Percentiles rank a stretch among this genome's conserved stretches.
phyloP scores from a whole-genome alignment of 768 basidiomycete species.

The Tricholomella constricta region DNA sequence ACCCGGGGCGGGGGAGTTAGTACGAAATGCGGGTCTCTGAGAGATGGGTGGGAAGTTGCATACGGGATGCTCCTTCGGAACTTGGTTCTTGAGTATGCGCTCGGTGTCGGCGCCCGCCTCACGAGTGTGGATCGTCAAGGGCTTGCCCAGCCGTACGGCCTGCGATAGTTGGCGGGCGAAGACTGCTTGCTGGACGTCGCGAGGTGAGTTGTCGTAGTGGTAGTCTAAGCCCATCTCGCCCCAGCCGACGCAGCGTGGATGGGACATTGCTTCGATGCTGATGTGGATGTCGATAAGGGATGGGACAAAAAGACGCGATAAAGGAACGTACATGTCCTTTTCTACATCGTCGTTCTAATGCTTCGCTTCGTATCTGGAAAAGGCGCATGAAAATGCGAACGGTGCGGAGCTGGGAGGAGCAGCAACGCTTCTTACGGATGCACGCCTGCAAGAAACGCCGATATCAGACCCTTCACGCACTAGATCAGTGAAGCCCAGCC shows the following conservation, averaged over 20 bases:
- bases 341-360: conserved; percentile 70
- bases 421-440: conserved; percentile 66
- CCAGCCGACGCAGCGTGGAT: conserved; percentile 85
- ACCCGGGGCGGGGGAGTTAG: background rate
- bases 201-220: conserved; percentile 79
- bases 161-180: conserved; percentile 68
- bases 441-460: conserved; percentile 63
- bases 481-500: conserved; percentile 88
- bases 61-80: conserved; percentile 72
- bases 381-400: background rate
- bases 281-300: background rate
- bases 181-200: conserved; percentile 64
- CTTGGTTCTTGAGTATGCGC: conserved; percentile 69
- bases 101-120: conserved; percentile 86
- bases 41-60: conserved; percentile 9
- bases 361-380: conserved; percentile 67
- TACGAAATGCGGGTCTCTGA: too few relatives aligned
- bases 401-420: background rate
- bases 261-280: conserved; percentile 74
- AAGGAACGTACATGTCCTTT: conserved; percentile 55
- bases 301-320: background rate
- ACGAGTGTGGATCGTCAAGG: conserved; percentile 84
- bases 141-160: conserved; percentile 70
- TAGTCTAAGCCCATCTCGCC: conserved; percentile 90
- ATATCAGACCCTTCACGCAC: conserved; percentile 88